Evolutionary conservation across 2,329 filamentous ascomycete species (phyloP).

Genomic region (Corniculantispora saksenae): DNA sequence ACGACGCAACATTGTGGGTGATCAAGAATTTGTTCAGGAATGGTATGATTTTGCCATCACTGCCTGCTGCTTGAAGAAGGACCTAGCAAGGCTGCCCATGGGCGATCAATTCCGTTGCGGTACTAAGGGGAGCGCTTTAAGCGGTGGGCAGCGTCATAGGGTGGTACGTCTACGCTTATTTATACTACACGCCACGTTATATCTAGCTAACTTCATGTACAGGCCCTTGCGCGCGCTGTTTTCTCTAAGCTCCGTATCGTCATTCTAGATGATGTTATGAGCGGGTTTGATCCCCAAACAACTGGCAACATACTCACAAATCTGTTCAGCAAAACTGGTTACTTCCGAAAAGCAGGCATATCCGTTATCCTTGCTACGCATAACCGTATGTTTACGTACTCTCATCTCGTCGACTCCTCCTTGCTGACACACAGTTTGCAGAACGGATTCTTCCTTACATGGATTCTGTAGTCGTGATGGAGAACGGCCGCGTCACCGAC

Average conservation of each 20-base stretch:
- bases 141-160: slow-evolving; percentile 30
- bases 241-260: slow-evolving; percentile 27
- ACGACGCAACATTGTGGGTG: slow-evolving; percentile 20
- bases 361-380: slow-evolving; percentile 33
- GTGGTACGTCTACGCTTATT: too few relatives aligned
- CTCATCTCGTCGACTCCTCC: too few relatives aligned
- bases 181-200: too few relatives aligned
- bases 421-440: too few relatives aligned
- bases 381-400: too few relatives aligned
- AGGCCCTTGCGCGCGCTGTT: slow-evolving; percentile 29
- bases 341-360: slow-evolving; percentile 26
- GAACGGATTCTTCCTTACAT: too few relatives aligned
- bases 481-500: too few relatives aligned
- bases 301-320: slow-evolving; percentile 38
- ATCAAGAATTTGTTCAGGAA: slow-evolving; percentile 1
- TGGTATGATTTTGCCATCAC: slow-evolving; percentile 22
- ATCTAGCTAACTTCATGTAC: too few relatives aligned
- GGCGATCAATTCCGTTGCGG: too few relatives aligned
- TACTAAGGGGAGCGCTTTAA: too few relatives aligned
- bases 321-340: slow-evolving; percentile 35
- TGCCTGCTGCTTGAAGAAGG: slow-evolving; percentile 22
- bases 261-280: slow-evolving; percentile 36
- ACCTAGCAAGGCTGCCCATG: slow-evolving; percentile 1
- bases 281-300: slow-evolving; percentile 38
- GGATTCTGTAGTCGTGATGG: too few relatives aligned